phyloP scores from a whole-genome alignment of 805 yeast genomes.

The Candida multigemmis region DNA sequence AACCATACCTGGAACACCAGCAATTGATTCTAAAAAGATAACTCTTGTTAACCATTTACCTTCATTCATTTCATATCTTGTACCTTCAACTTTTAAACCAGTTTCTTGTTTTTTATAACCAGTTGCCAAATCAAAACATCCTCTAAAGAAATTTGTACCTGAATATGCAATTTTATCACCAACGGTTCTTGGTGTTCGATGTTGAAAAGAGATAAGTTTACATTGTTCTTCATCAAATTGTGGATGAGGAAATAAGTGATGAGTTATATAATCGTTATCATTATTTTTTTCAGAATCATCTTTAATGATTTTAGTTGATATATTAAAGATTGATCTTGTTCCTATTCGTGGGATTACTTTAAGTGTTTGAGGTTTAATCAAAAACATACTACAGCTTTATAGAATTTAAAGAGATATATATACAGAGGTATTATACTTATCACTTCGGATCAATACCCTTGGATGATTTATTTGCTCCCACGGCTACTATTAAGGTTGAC shows the following conservation, averaged over 20 bases:
- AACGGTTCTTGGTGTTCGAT: constrained; percentile 36
- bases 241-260: constrained; percentile 31
- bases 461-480: too few species aligned
- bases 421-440: too few species aligned
- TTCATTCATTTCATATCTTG: constrained; percentile 46
- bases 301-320: constrained; percentile 16
- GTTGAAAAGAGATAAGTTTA: constrained; percentile 36
- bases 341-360: too few species aligned
- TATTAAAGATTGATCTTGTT: constrained; percentile 7
- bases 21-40: constrained; percentile 61
- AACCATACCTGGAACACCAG: constrained; percentile 77
- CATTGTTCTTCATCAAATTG: constrained; percentile 19
- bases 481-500: too few species aligned
- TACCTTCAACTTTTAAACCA: constrained; percentile 21
- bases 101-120: constrained; percentile 49
- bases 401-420: too few species aligned
- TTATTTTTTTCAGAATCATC: constrained; percentile 15
- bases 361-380: background rate
- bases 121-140: constrained; percentile 51
- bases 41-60: constrained; percentile 55
- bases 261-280: constrained; percentile 28
- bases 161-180: constrained; percentile 46
- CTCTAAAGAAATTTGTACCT: constrained; percentile 36
- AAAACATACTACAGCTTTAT: constrained; percentile 3
- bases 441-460: too few species aligned